Evolutionary conservation across 805 yeast species (phyloP), one percentile per base, ranked within the genome.

Genomic region (Candida ficus): DNA sequence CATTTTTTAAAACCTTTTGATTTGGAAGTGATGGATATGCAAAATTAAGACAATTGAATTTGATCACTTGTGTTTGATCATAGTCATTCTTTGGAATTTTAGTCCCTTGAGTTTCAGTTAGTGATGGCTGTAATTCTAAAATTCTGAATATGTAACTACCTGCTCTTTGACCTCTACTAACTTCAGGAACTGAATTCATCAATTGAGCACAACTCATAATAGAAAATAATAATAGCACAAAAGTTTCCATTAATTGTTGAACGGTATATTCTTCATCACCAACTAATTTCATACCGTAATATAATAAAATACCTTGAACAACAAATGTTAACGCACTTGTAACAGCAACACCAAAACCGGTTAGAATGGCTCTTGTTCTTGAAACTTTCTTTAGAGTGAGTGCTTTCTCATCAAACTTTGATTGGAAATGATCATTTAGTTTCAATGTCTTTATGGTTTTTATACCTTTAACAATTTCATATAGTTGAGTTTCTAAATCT

Each of bases 111-210:
- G 50, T 51, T 46, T 75, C 80, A 21, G 59, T 47, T 4, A 50
- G 41, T 36, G 68, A 66, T 13, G 64, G 59, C 5, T 52, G 48
- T 18, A 66, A 42, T 2, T 57, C 53, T 21, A 73, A 32, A 3
- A 83, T 51, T 17, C 62, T 58, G 39, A 74, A 62, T 1, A 83
- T 61, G 47, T 70, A 66, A 19, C 75, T 68, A 0, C 81, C 87
- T 9, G 86, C 87, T 50, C 90, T 64, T 54, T 86, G 81, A 1
- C 95, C 96, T 43, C 89, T 74, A 17, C 83, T 74, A 4, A 89
- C 71, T 44, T 82, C 85, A 0, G 98, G 96, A n/a, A 90, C 64
- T 43, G 80, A 78, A 13, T 70, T 60, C 31, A 89, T 62, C 20
- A 85, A 53, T 17, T 71, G 65, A 4, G 80, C 71, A 14, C 91